Conservation (phyloP, 306 rosid species). For the Rubus parviflorus region DNA sequence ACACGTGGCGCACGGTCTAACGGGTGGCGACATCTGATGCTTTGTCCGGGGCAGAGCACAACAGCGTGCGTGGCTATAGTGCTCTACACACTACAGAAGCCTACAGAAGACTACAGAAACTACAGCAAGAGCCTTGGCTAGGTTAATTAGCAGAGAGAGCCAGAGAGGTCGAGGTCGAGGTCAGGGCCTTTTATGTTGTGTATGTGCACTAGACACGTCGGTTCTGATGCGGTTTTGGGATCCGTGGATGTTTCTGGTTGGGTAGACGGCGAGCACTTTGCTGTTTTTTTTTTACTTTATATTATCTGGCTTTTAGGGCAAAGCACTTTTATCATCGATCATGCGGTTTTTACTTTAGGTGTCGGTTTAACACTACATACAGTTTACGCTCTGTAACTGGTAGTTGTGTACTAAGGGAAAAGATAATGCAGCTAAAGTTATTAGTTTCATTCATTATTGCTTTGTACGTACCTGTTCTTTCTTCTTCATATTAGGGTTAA, state of each 20-base stretch:
- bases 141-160: not conserved
- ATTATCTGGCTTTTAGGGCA: not conserved
- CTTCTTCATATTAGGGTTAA: not conserved
- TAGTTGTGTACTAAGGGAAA: no score
- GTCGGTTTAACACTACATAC: not conserved
- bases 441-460: not conserved
- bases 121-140: not conserved
- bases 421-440: no score
- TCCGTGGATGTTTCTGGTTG: conserved; percentile 50
- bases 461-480: not conserved
- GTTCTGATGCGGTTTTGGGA: conserved; percentile 25
- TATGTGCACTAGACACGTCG: conserved; percentile 27
- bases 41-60: conserved; percentile 36
- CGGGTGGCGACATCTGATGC: conserved; percentile 18
- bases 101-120: not conserved
- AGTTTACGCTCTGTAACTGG: no score
- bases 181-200: not conserved
- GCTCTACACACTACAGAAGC: conserved; percentile 12
- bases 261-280: conserved; percentile 32
- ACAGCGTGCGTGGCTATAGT: conserved; percentile 35
- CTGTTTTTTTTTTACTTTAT: not conserved
- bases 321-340: not conserved
- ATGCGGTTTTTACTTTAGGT: not conserved
- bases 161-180: not conserved
- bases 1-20: not conserved